Evolutionary conservation across 352 stramenopile genomes (phyloP).

Genomic region (Globisporangium rhizosaccharum): DNA sequence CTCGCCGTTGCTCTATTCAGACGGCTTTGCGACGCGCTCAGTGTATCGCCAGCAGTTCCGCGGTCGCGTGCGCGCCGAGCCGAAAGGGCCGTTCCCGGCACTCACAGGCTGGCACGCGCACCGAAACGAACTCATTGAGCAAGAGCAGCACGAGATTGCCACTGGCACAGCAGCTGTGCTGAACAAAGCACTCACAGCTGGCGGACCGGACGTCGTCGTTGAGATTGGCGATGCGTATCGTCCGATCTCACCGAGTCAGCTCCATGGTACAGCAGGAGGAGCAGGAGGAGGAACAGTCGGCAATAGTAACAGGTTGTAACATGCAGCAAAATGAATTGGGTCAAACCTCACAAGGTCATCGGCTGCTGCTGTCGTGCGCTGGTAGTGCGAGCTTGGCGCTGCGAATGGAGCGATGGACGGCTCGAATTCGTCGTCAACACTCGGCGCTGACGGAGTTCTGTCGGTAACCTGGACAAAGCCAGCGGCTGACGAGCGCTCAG

Average conservation of each 20-base stretch:
- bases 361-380: background rate
- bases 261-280: background rate
- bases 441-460: slow-evolving; percentile 3
- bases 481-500: background rate
- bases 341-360: background rate
- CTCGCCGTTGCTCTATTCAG: background rate
- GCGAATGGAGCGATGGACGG: background rate
- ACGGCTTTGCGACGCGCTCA: slow-evolving; percentile 16
- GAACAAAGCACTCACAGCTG: background rate
- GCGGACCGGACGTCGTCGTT: background rate
- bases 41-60: slow-evolving; percentile 9
- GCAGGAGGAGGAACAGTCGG: background rate
- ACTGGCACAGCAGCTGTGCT: background rate
- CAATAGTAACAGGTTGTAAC: too few species aligned
- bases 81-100: slow-evolving; percentile 4
- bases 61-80: slow-evolving; percentile 13
- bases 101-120: slow-evolving; percentile 41
- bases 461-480: slow-evolving; percentile 8
- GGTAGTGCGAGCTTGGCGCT: background rate
- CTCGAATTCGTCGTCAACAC: background rate
- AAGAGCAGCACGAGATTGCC: slow-evolving; percentile 14
- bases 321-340: too few species aligned
- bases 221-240: slow-evolving; percentile 8
- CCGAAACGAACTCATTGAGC: slow-evolving; percentile 40
- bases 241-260: slow-evolving; percentile 2